Conservation (phyloP, 352 stramenopile species). For the Globisporangium uncinulatum region DNA sequence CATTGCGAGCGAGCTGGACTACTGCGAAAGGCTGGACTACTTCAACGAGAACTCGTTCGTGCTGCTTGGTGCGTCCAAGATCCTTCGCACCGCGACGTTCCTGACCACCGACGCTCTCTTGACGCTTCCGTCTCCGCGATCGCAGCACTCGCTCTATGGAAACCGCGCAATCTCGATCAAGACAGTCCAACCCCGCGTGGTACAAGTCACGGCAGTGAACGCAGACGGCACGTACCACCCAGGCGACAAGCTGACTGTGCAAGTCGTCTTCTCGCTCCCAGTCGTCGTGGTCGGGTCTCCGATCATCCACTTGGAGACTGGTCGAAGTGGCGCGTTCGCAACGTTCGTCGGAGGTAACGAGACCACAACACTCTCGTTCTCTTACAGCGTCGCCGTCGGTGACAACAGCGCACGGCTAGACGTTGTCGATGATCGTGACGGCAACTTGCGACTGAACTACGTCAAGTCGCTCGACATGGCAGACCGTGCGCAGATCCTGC, state of each 20-base stretch:
- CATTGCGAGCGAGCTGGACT: slow-evolving; percentile 39
- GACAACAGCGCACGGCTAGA: slow-evolving; percentile 35
- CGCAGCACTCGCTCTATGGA: slow-evolving; percentile 38
- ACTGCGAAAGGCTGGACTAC: slow-evolving; percentile 65
- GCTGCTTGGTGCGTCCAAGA: slow-evolving; percentile 21
- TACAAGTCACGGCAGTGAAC: slow-evolving; percentile 25
- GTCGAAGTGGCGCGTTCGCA: slow-evolving; percentile 15
- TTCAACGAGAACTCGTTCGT: slow-evolving; percentile 32
- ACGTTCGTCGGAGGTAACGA: slow-evolving; percentile 29
- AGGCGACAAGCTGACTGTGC: slow-evolving; percentile 46
- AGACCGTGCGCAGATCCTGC: slow-evolving; percentile 35
- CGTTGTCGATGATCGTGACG: slow-evolving; percentile 43
- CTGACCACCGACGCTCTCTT: slow-evolving; percentile 37
- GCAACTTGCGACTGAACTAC: slow-evolving; percentile 33
- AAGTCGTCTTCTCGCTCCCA: slow-evolving; percentile 57
- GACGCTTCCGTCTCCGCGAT: slow-evolving; percentile 33
- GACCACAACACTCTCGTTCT: slow-evolving; percentile 39
- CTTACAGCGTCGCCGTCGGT: slow-evolving; percentile 34
- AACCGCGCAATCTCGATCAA: slow-evolving; percentile 52
- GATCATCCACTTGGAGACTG: slow-evolving; percentile 30
- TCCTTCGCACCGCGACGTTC: slow-evolving; percentile 44
- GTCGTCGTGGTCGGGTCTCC: slow-evolving; percentile 54
- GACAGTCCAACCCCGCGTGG: slow-evolving; percentile 32
- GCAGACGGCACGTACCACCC: slow-evolving; percentile 47
- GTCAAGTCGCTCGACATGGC: slow-evolving; percentile 34